A percentile compares a stretch with the other conserved stretches of the same genome.
Evolutionary conservation across 2,329 filamentous ascomycete species (phyloP).

Genomic region (Verticillium albo-atrum): DNA sequence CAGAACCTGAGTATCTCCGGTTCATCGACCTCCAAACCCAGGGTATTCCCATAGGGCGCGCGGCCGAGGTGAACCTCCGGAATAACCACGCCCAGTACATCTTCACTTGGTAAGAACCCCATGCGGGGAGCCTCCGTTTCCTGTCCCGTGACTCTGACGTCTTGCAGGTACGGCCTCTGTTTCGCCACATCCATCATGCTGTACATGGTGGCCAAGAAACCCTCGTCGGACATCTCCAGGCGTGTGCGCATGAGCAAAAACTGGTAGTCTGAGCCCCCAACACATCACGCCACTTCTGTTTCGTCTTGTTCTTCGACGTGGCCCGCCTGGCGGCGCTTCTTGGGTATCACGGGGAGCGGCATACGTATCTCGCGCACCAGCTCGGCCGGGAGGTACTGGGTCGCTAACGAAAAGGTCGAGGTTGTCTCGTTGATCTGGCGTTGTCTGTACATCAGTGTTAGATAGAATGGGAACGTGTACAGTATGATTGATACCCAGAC

Average conservation of each 20-base stretch:
- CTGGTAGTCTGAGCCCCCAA: slow-evolving; percentile 49
- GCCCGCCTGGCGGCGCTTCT: slow-evolving; percentile 32
- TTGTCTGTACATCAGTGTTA: slow-evolving; percentile 55
- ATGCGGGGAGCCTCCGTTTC: not conserved
- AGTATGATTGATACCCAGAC: slow-evolving; percentile 23
- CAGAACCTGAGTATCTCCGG: slow-evolving; percentile 74
- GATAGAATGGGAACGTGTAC: slow-evolving; percentile 16
- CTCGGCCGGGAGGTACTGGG: slow-evolving; percentile 76
- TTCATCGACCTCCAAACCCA: slow-evolving; percentile 71
- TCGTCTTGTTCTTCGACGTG: slow-evolving; percentile 33
- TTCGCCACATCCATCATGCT: slow-evolving; percentile 90
- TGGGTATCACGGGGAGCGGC: slow-evolving; percentile 50
- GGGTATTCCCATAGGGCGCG: slow-evolving; percentile 84
- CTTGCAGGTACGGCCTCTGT: slow-evolving; percentile 74
- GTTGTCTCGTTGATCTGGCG: slow-evolving; percentile 66
- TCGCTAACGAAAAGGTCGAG: slow-evolving; percentile 82
- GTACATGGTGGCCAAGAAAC: slow-evolving; percentile 90
- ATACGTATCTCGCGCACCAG: slow-evolving; percentile 78
- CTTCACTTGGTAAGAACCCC: slow-evolving; percentile 75
- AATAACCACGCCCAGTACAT: slow-evolving; percentile 99
- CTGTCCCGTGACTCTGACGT: slow-evolving; percentile 1
- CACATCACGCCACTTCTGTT: slow-evolving; percentile 31
- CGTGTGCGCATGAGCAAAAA: slow-evolving; percentile 73
- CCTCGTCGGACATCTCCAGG: slow-evolving; percentile 65
- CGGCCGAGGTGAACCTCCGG: slow-evolving; percentile 84